Conservation (phyloP, 805 yeast species). For the Cyberlindnera bimundalis region DNA sequence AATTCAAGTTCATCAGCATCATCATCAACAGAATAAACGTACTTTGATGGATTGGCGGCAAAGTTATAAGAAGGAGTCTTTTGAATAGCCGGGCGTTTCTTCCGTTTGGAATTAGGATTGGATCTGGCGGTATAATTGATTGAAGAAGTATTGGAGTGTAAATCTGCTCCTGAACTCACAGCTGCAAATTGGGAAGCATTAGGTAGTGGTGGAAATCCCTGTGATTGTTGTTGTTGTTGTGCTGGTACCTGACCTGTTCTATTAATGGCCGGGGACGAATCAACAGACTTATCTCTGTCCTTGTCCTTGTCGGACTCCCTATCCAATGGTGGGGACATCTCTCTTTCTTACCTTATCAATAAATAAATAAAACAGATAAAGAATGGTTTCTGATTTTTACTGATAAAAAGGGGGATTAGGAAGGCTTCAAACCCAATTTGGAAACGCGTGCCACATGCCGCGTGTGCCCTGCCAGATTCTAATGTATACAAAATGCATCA, state of each 20-base stretch:
- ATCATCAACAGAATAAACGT: conserved; percentile 76
- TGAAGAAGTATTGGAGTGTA: conserved; percentile 17
- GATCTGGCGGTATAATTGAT: conserved; percentile 12
- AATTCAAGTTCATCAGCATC: conserved; percentile 69
- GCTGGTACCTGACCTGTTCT: not conserved
- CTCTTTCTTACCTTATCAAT: too few species aligned
- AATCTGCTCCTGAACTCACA: conserved; percentile 10
- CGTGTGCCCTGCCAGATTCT: too few species aligned
- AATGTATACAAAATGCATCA: too few species aligned
- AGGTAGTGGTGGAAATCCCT: too few species aligned
- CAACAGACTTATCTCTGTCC: conserved; percentile 4
- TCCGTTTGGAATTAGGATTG: conserved; percentile 10
- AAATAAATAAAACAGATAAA: too few species aligned
- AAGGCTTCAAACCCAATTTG: too few species aligned
- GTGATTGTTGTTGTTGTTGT: conserved; percentile 1
- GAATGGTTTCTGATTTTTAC: too few species aligned
- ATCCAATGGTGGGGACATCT: conserved; percentile 1
- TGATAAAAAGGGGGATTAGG: too few species aligned
- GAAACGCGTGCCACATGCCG: too few species aligned
- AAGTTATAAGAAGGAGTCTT: conserved; percentile 22
- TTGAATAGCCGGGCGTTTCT: conserved; percentile 24
- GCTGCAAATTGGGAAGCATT: too few species aligned
- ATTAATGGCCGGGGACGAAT: conserved; percentile 1
- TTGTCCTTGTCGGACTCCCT: not conserved
- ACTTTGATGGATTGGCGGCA: conserved; percentile 20